These are phyloP conservation scores for Amniculicola lignicola DNA, from an alignment of 495 filamentous ascomycete species.

Conservation along the genomic window DNA sequence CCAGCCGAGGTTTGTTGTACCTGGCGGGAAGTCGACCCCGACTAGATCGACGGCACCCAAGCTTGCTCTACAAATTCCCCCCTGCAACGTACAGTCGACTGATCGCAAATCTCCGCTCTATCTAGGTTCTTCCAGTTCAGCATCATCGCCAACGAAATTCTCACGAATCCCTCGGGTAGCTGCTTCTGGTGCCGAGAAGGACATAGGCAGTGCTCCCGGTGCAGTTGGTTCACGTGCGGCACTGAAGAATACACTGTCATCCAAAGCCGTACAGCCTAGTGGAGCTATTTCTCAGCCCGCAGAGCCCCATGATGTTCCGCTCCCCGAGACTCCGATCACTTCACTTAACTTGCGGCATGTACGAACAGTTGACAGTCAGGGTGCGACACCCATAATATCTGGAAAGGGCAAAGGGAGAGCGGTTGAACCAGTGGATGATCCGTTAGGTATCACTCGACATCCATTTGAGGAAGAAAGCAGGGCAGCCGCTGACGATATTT, in stretches of 20 bases:
- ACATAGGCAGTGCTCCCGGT: background rate
- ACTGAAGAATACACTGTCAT: background rate
- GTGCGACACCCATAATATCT: constrained; percentile 8
- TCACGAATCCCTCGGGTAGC: constrained; percentile 21
- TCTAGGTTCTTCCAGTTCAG: constrained; percentile 11
- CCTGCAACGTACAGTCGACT: background rate
- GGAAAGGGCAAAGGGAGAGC: background rate
- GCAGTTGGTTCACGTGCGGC: background rate
- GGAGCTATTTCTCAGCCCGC: background rate
- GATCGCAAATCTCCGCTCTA: constrained; percentile 3
- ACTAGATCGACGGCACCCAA: constrained; percentile 10
- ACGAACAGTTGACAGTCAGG: constrained; percentile 3
- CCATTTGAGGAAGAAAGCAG: background rate
- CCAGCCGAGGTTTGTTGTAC: background rate
- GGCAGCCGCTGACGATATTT: background rate
- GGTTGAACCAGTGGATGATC: background rate
- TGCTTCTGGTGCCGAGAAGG: background rate
- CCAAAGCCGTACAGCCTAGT: background rate
- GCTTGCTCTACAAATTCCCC: constrained; percentile 23
- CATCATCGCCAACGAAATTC: constrained; percentile 12
- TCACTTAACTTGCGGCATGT: constrained; percentile 8
- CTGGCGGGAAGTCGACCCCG: constrained; percentile 2
- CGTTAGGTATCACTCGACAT: background rate
- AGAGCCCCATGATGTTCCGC: constrained; percentile 15
- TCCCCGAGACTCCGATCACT: constrained; percentile 11